These are phyloP conservation scores for Cryptococcus floricola DNA, from an alignment of 1,284 basidiomycete genomes.

Conservation along the genomic window DNA sequence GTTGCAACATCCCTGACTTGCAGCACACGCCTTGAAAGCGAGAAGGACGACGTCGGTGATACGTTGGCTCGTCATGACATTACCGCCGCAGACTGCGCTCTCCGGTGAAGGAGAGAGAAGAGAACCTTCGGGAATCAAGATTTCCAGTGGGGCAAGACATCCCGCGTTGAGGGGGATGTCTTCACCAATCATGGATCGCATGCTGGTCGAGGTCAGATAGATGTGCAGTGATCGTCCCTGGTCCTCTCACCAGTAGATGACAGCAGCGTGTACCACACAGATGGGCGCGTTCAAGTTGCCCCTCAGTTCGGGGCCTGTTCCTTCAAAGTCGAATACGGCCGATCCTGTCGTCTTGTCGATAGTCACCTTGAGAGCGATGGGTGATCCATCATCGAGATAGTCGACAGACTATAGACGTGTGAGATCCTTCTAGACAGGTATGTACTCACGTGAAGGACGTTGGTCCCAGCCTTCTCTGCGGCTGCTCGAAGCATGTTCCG, in stretches of 20 bases:
- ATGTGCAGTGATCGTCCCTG: background rate
- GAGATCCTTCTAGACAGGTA: conserved; percentile 51
- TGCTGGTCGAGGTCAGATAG: background rate
- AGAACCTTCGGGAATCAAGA: conserved; percentile 67
- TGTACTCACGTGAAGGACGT: conserved; percentile 59
- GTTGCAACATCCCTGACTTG: conserved; percentile 74
- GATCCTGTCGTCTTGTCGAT: conserved; percentile 74
- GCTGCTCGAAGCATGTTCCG: conserved; percentile 64
- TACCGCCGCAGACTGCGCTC: conserved; percentile 89
- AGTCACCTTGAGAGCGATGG: conserved; percentile 73
- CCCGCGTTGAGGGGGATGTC: conserved; percentile 95
- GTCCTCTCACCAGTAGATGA: conserved; percentile 67
- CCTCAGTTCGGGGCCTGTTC: conserved; percentile 82
- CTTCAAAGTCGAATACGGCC: conserved; percentile 81
- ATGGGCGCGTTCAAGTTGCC: conserved; percentile 88
- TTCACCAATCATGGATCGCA: conserved; percentile 84
- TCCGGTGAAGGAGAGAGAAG: conserved; percentile 76
- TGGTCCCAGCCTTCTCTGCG: conserved; percentile 51
- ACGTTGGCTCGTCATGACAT: conserved; percentile 85
- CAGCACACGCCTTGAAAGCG: conserved; percentile 87
- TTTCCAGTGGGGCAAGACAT: conserved; percentile 58
- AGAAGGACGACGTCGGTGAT: conserved; percentile 92
- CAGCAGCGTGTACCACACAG: conserved; percentile 83
- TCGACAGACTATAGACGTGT: conserved; percentile 39
- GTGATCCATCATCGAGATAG: conserved; percentile 72